Conservation (phyloP, 257 asterid species). For the Solanum dulcamara region DNA sequence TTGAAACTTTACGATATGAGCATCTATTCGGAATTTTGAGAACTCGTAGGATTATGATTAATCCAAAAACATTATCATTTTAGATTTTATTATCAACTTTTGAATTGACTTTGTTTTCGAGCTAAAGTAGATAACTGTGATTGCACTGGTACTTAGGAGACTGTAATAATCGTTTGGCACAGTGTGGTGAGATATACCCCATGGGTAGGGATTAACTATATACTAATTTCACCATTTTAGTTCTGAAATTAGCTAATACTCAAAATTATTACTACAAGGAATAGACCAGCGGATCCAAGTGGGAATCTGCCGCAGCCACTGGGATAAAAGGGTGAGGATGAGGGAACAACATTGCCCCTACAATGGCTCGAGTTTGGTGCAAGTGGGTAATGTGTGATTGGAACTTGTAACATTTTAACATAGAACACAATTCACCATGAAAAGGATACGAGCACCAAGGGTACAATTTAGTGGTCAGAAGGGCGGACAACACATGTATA, state of each 20-base stretch:
- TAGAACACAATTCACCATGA: background rate
- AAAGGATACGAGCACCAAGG: background rate
- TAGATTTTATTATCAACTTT: background rate
- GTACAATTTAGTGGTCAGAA: too few species aligned
- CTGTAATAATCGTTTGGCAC: background rate
- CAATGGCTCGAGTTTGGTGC: constrained; percentile 20
- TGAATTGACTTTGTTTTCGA: background rate
- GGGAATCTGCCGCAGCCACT: background rate
- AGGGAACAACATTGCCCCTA: constrained; percentile 22
- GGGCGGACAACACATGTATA: too few species aligned
- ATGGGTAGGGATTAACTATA: background rate
- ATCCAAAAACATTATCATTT: background rate
- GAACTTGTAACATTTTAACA: too few species aligned
- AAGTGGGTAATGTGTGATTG: constrained; percentile 9
- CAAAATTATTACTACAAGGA: background rate
- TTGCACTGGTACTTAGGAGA: background rate
- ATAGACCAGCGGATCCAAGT: constrained; percentile 4
- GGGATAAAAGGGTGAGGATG: background rate
- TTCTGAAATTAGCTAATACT: background rate
- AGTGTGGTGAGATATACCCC: background rate
- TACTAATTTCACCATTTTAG: background rate
- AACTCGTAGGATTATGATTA: background rate
- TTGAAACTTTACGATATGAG: background rate
- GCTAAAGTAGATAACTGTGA: background rate
- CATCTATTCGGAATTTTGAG: background rate